phyloP scores from a whole-genome alignment of 148 eudicot species.

The Cornus kousa region DNA sequence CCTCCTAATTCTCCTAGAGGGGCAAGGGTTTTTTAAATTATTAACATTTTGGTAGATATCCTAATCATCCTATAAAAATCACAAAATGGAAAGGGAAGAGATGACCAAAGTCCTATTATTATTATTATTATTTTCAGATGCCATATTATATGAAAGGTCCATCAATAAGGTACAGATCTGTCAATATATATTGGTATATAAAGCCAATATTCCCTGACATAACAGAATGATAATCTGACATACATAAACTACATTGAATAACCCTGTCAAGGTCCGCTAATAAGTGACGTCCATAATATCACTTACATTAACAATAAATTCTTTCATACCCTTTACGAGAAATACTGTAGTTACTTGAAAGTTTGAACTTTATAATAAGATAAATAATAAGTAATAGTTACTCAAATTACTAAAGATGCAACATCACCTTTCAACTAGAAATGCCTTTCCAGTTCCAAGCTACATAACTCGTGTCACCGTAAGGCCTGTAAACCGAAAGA shows the following conservation, averaged over 20 bases:
- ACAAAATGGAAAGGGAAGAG: no score
- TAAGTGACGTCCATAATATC: neutral
- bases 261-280: neutral
- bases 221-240: neutral
- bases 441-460: constrained; percentile 51
- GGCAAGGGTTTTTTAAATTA: no score
- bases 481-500: constrained; percentile 36
- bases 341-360: neutral
- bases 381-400: no score
- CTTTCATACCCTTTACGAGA: neutral
- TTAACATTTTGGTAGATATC: no score
- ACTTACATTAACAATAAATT: neutral
- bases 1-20: no score
- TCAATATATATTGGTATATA: neutral
- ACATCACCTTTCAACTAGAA: constrained; percentile 31
- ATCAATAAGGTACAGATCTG: neutral
- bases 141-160: neutral
- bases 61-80: no score
- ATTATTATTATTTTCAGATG: no score
- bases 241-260: no score
- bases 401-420: neutral
- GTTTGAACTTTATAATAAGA: no score
- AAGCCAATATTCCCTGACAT: neutral
- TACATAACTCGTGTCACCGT: constrained; percentile 41
- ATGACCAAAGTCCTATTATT: no score